A percentile compares a stretch with the other conserved stretches of the same genome.
phyloP scores from a whole-genome alignment of 208 protist species.

The Leptomonas seymouri region DNA sequence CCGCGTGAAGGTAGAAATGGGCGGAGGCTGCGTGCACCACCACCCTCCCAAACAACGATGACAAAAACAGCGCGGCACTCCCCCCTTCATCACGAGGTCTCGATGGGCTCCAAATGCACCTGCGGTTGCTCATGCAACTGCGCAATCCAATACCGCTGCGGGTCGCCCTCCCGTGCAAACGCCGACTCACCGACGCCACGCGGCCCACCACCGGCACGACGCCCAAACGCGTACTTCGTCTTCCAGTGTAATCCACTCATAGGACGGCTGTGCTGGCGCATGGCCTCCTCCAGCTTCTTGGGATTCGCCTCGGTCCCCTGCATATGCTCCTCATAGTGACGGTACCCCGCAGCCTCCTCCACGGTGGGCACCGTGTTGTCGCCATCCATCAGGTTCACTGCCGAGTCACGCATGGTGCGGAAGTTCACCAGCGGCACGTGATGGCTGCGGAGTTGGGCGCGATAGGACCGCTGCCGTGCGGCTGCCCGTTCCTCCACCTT shows the following conservation, averaged over 20 bases:
- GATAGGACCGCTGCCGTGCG: constrained; percentile 38
- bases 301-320: constrained; percentile 10
- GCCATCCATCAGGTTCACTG: constrained; percentile 3
- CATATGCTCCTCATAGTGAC: constrained; percentile 2
- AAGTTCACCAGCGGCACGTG: constrained; percentile 62
- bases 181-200: constrained; percentile 30
- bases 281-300: constrained; percentile 19
- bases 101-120: constrained; percentile 39
- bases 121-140: constrained; percentile 33
- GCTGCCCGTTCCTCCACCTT: constrained; percentile 32
- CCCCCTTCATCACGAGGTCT: constrained; percentile 14
- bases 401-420: constrained; percentile 29
- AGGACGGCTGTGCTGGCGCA: constrained; percentile 10
- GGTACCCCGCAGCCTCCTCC: constrained; percentile 22
- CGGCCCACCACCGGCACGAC: constrained; percentile 23
- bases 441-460: constrained; percentile 43
- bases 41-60: no score
- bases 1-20: no score
- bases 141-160: constrained; percentile 38
- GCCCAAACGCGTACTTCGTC: constrained; percentile 31
- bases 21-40: no score
- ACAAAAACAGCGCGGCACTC: neutral
- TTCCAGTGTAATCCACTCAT: constrained; percentile 23
- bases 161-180: constrained; percentile 31
- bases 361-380: constrained; percentile 23